Percentiles rank a stretch among this genome's conserved stretches.
Conservation (phyloP, 148 eudicot species). For the Camellia granthamiana region DNA sequence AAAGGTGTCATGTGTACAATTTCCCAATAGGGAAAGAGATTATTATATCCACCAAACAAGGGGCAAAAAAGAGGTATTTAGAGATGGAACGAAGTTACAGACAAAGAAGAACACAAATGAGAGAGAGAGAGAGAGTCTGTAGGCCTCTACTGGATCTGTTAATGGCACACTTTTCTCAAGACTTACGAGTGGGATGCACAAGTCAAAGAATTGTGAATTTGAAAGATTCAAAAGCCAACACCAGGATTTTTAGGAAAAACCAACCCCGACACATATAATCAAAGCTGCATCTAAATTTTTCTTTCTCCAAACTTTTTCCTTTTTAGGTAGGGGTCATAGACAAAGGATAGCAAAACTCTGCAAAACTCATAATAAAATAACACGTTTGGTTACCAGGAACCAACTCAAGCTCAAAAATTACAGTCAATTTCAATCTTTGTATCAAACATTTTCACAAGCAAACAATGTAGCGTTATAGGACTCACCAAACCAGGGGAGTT, state of each 20-base stretch:
- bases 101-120: too few species aligned
- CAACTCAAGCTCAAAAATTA: not conserved
- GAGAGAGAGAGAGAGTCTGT: too few species aligned
- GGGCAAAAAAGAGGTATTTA: not conserved
- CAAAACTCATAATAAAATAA: too few species aligned
- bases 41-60: not conserved
- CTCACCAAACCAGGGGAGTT: constrained; percentile 71
- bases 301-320: too few species aligned
- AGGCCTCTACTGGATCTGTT: not conserved
- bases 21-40: not conserved
- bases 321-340: too few species aligned
- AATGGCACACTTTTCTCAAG: not conserved
- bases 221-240: too few species aligned
- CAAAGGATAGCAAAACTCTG: too few species aligned
- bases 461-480: constrained; percentile 3
- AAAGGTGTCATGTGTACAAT: not conserved
- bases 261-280: too few species aligned
- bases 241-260: too few species aligned
- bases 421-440: not conserved
- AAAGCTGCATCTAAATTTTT: too few species aligned
- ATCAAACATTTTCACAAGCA: not conserved
- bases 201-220: not conserved
- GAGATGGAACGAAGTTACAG: not conserved
- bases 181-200: not conserved
- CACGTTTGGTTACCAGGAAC: not conserved